Conservation (phyloP, 176 grass and related monocot species). For the Olyra latifolia region DNA sequence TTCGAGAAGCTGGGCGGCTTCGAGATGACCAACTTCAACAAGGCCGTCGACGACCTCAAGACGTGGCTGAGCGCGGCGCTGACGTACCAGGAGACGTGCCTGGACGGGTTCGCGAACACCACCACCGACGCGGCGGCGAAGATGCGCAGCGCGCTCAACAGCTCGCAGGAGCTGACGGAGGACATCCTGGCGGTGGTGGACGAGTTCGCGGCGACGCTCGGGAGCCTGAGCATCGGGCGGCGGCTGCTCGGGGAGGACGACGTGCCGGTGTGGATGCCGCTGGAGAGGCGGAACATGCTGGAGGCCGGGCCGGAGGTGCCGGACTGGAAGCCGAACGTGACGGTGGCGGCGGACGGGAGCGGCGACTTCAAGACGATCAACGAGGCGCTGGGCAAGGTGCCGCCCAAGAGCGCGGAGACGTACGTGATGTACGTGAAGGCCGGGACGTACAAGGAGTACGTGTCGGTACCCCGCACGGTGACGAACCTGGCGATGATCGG, state of each 20-base stretch:
- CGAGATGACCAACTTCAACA: slow-evolving; percentile 62
- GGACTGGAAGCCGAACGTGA: slow-evolving; percentile 55
- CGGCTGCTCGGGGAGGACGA: slow-evolving; percentile 33
- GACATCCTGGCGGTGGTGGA: slow-evolving; percentile 76
- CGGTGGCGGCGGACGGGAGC: slow-evolving; percentile 60
- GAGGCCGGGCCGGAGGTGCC: background rate
- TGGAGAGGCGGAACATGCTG: slow-evolving; percentile 24
- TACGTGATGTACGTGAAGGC: slow-evolving; percentile 61
- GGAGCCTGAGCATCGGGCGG: slow-evolving; percentile 39
- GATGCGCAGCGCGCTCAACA: slow-evolving; percentile 68
- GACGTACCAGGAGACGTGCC: slow-evolving; percentile 81
- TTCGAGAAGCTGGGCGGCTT: slow-evolving; percentile 61
- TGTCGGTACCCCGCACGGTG: slow-evolving; percentile 20
- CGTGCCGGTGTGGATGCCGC: slow-evolving; percentile 29
- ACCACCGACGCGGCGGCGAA: slow-evolving; percentile 57
- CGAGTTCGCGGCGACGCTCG: slow-evolving; percentile 43
- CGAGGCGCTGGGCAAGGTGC: slow-evolving; percentile 48
- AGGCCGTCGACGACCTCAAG: slow-evolving; percentile 68
- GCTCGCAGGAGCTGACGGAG: slow-evolving; percentile 67
- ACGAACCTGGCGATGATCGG: slow-evolving; percentile 66
- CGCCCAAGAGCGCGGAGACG: slow-evolving; percentile 4
- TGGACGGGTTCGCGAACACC: slow-evolving; percentile 72
- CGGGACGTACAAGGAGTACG: slow-evolving; percentile 69
- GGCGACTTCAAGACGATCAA: slow-evolving; percentile 68
- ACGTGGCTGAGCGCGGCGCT: slow-evolving; percentile 78